A percentile compares a stretch with the other conserved stretches of the same genome.
phyloP scores from a whole-genome alignment of 345 rosid species.

The Microcos paniculata region DNA sequence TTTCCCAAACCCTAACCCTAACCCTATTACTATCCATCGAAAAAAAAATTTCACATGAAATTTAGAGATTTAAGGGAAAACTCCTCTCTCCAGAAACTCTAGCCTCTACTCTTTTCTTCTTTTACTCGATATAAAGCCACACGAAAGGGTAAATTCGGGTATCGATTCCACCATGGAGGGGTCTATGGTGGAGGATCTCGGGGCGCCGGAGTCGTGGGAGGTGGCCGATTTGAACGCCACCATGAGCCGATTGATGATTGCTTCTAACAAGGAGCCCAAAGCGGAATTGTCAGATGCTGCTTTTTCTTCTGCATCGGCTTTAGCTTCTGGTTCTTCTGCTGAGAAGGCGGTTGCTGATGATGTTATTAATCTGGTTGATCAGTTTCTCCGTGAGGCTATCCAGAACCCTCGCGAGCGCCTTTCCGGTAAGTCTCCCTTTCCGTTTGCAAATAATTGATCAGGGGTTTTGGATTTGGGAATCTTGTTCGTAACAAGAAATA shows the following conservation, averaged over 20 bases:
- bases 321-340: constrained; percentile 10
- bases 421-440: constrained; percentile 39
- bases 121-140: background rate
- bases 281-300: constrained; percentile 18
- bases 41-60: constrained; percentile 23
- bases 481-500: background rate
- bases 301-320: constrained; percentile 6
- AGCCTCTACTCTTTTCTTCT: background rate
- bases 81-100: constrained; percentile 11
- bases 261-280: constrained; percentile 27
- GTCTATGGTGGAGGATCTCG: constrained; percentile 63
- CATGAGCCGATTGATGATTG: constrained; percentile 62
- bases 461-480: background rate
- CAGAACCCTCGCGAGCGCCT: constrained; percentile 83
- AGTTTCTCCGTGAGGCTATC: constrained; percentile 74
- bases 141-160: background rate
- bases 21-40: background rate
- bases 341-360: constrained; percentile 38
- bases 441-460: background rate
- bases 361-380: constrained; percentile 56
- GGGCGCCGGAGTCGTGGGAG: constrained; percentile 81
- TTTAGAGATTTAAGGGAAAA: background rate
- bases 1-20: constrained; percentile 23
- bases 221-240: constrained; percentile 72
- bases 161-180: constrained; percentile 47